Evolutionary conservation across 108 stramenopile species (phyloP), one percentile per base, ranked within the genome.

Genomic region (Bacterosira constricta): DNA sequence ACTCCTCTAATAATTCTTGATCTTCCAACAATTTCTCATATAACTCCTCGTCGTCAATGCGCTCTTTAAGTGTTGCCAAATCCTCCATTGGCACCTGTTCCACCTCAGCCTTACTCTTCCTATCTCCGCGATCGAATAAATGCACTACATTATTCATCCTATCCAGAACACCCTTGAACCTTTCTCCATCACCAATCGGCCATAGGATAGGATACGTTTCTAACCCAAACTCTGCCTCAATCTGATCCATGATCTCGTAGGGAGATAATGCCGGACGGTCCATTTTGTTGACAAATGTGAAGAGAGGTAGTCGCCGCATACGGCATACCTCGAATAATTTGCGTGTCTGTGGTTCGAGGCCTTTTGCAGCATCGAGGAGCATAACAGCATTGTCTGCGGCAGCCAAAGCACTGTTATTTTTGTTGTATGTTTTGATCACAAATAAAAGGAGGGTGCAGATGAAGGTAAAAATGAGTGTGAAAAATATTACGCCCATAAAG

Each of bases 211-310:
- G 96, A 68, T 84, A 86, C 29, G 92, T 90, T 61, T 96, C 92
- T 76, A 98, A 75, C 15, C 91, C 85, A 63, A 98, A 97, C 81
- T 98, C 97, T 26, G 66, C 73, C 66, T 97, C 88, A 56, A 98
- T 97, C 83, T 98, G 95, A 84, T 98, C 97, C 84, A 98, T 88
- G 50, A 98, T 89, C 59, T 98, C 97, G 65, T 91, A 95, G 0
- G 97, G 97, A 29, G 69, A 81, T 81, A 97, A 71, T 2, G 96
- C 90, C 11, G 96, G 96, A 31, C 96, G 72, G 86, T 98, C 97
- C 91, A 98, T 89, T 69, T 98, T 98, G 79, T 98, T 98, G 66
- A 83, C 84, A 76, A 98, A 98, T 7, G 97, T 96, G 83, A 97
- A 77, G 6, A 90, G 67, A 4, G 90, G 90, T 41, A 95, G 60